Conservation (phyloP, 768 basidiomycete species). For the Boletellus sp. region DNA sequence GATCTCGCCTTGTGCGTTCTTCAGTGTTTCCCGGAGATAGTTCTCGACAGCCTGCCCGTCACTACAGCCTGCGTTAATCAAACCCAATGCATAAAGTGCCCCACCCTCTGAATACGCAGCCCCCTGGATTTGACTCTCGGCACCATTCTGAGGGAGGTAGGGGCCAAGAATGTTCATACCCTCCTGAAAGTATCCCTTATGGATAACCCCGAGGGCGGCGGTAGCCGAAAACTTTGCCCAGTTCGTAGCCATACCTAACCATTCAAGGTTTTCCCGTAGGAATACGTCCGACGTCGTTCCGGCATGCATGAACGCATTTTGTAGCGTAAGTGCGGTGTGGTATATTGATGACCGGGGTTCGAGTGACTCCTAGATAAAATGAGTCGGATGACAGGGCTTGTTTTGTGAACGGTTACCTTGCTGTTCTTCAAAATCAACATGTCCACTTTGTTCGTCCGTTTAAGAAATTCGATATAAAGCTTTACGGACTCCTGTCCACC, state of each 20-base stretch:
- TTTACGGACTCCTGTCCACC: slow-evolving; percentile 90
- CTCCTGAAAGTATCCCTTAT: slow-evolving; percentile 94
- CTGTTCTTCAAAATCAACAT: slow-evolving; percentile 88
- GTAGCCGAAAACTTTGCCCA: slow-evolving; percentile 99
- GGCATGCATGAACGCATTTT: slow-evolving; percentile 98
- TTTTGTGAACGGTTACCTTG: slow-evolving; percentile 51
- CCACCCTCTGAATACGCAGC: slow-evolving; percentile 94
- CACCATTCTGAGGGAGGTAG: slow-evolving; percentile 79
- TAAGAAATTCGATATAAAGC: slow-evolving; percentile 92
- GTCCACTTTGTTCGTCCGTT: slow-evolving; percentile 91
- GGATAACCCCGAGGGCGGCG: slow-evolving; percentile 94
- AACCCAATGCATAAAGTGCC: slow-evolving; percentile 89
- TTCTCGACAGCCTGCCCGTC: slow-evolving; percentile 61
- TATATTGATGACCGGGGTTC: slow-evolving; percentile 96
- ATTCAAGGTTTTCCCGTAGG: slow-evolving; percentile 93
- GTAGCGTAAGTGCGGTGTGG: slow-evolving; percentile 92
- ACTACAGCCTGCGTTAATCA: slow-evolving; percentile 92
- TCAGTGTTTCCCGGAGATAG: slow-evolving; percentile 79
- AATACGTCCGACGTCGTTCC: slow-evolving; percentile 95
- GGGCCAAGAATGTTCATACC: slow-evolving; percentile 91
- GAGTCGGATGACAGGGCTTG: slow-evolving; percentile 1
- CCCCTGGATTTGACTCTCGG: slow-evolving; percentile 72
- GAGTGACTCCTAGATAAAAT: slow-evolving; percentile 63
- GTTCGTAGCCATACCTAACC: slow-evolving; percentile 91
- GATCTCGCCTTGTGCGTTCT: slow-evolving; percentile 72